Percentiles rank a stretch among this genome's conserved stretches.
Conservation (phyloP, 768 basidiomycete species). For the Antrodiella citrinella region DNA sequence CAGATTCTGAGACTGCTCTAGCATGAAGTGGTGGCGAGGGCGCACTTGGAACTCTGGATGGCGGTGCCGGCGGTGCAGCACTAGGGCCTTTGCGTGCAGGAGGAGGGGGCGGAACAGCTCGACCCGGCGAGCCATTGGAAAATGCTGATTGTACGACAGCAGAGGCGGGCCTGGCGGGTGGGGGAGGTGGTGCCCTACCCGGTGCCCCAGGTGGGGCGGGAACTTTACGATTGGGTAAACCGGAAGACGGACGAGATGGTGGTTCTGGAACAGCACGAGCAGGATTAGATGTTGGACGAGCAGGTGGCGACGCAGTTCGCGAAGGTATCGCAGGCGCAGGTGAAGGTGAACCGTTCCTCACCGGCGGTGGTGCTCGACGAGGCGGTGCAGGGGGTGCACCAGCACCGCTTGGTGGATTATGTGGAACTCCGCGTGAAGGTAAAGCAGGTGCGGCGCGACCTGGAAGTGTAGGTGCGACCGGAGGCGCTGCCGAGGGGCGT, state of each 20-base stretch:
- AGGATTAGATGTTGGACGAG: conserved; percentile 10
- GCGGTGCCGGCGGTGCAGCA: conserved; percentile 19
- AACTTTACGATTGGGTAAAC: conserved; percentile 16
- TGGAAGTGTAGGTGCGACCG: conserved; percentile 20
- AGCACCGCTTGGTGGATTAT: conserved; percentile 22
- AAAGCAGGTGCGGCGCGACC: conserved; percentile 13
- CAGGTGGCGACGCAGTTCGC: conserved; percentile 17
- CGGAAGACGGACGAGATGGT: conserved; percentile 15
- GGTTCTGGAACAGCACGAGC: conserved; percentile 17
- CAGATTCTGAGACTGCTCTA: conserved; percentile 10
- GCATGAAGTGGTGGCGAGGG: conserved; percentile 24
- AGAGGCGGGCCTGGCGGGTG: conserved; percentile 18
- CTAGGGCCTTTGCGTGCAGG: conserved; percentile 23
- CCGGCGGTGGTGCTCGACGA: conserved; percentile 21
- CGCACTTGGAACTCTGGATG: conserved; percentile 26
- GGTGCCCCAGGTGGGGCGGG: conserved; percentile 21
- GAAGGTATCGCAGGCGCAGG: conserved; percentile 22
- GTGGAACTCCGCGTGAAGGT: conserved; percentile 30
- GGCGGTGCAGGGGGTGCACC: conserved; percentile 33
- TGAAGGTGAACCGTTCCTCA: conserved; percentile 28
- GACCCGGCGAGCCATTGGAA: conserved; percentile 14
- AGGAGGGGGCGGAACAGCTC: conserved; percentile 35
- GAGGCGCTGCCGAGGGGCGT: conserved; percentile 23
- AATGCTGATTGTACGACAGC: conserved; percentile 16
- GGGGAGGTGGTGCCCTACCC: conserved; percentile 18